phyloP scores from a whole-genome alignment of 1,284 basidiomycete genomes.

The Omphalotus olearius region DNA sequence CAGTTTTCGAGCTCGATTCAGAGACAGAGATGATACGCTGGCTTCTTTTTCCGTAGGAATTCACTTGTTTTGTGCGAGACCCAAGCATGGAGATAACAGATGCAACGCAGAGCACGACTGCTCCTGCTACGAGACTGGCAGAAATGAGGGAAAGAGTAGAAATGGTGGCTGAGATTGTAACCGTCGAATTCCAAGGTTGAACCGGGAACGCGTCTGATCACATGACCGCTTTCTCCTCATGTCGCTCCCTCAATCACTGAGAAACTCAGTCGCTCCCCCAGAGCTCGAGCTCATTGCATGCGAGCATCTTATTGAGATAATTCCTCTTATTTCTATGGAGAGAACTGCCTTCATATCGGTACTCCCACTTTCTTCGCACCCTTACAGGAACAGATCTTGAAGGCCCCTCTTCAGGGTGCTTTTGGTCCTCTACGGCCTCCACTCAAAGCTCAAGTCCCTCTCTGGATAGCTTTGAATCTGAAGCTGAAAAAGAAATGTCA shows the following conservation, averaged over 20 bases:
- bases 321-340: constrained; percentile 85
- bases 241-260: constrained; percentile 59
- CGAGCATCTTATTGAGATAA: constrained; percentile 77
- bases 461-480: constrained; percentile 94
- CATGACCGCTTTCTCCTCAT: constrained; percentile 30
- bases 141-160: constrained; percentile 15
- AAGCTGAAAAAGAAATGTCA: constrained; percentile 94
- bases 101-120: constrained; percentile 8
- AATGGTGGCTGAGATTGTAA: constrained; percentile 9
- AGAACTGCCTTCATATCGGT: constrained; percentile 86
- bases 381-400: constrained; percentile 4
- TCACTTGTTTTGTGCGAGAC: constrained; percentile 63
- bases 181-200: too few species aligned
- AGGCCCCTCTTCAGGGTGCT: constrained; percentile 56
- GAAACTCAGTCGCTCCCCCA: constrained; percentile 63
- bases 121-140: constrained; percentile 7
- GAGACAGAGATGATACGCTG: constrained; percentile 55
- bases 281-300: constrained; percentile 86
- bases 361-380: constrained; percentile 18
- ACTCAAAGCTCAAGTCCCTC: constrained; percentile 74
- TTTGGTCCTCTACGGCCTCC: constrained; percentile 94
- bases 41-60: constrained; percentile 62
- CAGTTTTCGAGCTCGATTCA: constrained; percentile 11
- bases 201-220: background rate
- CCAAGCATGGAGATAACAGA: constrained; percentile 37